Base-by-base conservation (phyloP, 1,284 basidiomycete species). In the Ceratobasidium theobromae region DNA sequence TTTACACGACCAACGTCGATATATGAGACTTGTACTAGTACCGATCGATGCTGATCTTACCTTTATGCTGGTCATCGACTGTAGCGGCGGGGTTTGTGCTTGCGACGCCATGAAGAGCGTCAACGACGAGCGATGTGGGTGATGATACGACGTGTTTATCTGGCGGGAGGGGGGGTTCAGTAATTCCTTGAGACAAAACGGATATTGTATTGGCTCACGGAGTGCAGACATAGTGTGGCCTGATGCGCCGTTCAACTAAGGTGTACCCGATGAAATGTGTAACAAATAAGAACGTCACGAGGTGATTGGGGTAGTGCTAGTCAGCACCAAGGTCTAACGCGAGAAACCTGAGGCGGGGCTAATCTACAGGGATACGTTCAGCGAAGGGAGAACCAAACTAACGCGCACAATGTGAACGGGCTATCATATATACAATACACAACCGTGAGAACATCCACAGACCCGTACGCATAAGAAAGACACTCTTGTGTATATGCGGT, bases 81-180 rank as follows among this genome's bases (percentile, higher is more conserved):
- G 81, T 79, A 65, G 94, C 76, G 48, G 82, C 78, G 0, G 90
- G 86, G 74, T 95, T 94, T 58, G 88, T 72, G 1, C 81, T 80
- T 67, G 84, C 85, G 25, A 95, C 78, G 3, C 92, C 93, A 68
- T 81, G 77, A 38, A 95, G 82, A 0, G 91, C 87, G 73, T 95
- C 89, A 49, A 86, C 74, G 23, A 94, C 91, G 46, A 94, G 82
- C 4, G 83, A 80, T 45, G 84, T 77, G 2, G 90, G 80, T 3
- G 81, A 75, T 74, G 93, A 92, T 66, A 90, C 70, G 70, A 94
- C 84, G 77, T 94, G 93, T 72, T 93, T 93, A 18, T 55, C 65
- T 66, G 27, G 32, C 12, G 28, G 11, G 30, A 16, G 35, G 32
- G 3, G 40, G 12, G 30, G n/a, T 45, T 30, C n/a, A 8, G 3